These are phyloP conservation scores for Epichloe uncinata DNA, from an alignment of 2,329 filamentous ascomycete species.

Conservation along the genomic window DNA sequence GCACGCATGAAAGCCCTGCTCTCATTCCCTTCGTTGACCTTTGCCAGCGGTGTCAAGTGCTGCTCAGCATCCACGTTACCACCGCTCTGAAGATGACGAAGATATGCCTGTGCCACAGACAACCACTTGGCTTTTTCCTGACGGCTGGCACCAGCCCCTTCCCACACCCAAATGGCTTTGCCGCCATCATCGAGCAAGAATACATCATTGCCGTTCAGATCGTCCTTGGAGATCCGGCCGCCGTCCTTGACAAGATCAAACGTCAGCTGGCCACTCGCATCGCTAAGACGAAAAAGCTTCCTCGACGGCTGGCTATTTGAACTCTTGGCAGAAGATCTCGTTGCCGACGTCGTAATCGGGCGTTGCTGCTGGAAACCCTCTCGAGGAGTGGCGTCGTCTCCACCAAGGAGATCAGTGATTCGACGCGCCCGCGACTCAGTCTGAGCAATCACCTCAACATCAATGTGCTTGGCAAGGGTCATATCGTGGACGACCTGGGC, in stretches of 20 bases:
- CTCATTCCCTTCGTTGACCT: constrained; percentile 44
- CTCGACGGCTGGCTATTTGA: constrained; percentile 12
- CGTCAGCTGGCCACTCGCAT: constrained; percentile 41
- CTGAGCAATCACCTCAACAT: constrained; percentile 53
- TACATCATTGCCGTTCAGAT: constrained; percentile 46
- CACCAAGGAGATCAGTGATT: constrained; percentile 43
- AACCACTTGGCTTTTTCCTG: constrained; percentile 49
- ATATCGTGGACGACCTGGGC: constrained; percentile 54
- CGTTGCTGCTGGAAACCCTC: constrained; percentile 27
- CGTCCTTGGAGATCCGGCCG: constrained; percentile 26
- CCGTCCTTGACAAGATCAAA: constrained; percentile 48
- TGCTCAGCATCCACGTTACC: constrained; percentile 11
- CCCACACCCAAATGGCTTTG: constrained; percentile 51
- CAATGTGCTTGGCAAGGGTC: constrained; percentile 48
- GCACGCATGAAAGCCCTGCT: constrained; percentile 37
- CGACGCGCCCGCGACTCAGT: constrained; percentile 40
- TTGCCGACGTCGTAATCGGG: constrained; percentile 21
- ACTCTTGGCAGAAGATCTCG: neutral
- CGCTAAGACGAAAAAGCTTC: constrained; percentile 49
- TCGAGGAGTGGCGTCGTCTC: constrained; percentile 25
- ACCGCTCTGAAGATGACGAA: constrained; percentile 27
- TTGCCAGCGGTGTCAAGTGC: constrained; percentile 38
- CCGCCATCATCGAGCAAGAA: constrained; percentile 49
- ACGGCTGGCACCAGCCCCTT: constrained; percentile 43
- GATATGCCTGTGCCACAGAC: constrained; percentile 42